These are phyloP conservation scores for Acarospora socialis DNA, from an alignment of 2,329 filamentous ascomycete genomes.

Conservation along the genomic window DNA sequence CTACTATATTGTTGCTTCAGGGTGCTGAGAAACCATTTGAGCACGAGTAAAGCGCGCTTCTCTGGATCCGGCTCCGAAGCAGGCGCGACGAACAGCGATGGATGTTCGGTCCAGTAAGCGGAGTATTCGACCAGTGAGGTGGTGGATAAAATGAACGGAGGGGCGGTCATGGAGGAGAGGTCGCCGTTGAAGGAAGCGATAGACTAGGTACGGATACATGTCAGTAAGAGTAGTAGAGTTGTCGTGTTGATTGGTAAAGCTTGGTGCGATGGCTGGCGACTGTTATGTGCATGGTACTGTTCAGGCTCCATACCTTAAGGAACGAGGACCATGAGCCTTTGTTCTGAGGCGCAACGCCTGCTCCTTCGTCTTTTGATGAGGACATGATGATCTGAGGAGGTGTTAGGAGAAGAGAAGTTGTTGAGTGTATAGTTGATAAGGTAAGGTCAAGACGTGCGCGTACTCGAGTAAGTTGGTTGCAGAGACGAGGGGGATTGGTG, in stretches of 20 bases:
- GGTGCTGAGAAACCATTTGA: conserved; percentile 92
- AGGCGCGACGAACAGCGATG: conserved; percentile 64
- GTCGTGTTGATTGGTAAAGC: conserved; percentile 1
- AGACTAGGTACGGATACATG: conserved; percentile 30
- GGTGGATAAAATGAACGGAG: conserved; percentile 67
- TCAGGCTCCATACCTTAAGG: conserved; percentile 26
- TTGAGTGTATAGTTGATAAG: too few species aligned
- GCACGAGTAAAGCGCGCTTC: conserved; percentile 71
- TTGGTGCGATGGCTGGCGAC: conserved; percentile 5
- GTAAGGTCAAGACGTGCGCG: too few species aligned
- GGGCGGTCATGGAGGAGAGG: conserved; percentile 64
- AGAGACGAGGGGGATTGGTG: too few species aligned
- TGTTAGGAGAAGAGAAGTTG: conserved; percentile 4
- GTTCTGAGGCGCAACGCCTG: conserved; percentile 26
- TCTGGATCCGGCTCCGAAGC: conserved; percentile 64
- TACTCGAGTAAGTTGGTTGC: too few species aligned
- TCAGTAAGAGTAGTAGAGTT: conserved; percentile 1
- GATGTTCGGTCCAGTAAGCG: conserved; percentile 71
- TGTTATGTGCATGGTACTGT: neutral
- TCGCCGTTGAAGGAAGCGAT: conserved; percentile 74
- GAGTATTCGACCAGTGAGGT: conserved; percentile 70
- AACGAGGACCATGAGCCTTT: conserved; percentile 35
- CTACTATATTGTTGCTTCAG: conserved; percentile 73
- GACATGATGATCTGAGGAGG: conserved; percentile 16
- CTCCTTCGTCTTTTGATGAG: conserved; percentile 25